Conservation (phyloP, 176 grass and related monocot species). For the Avena sativa region DNA sequence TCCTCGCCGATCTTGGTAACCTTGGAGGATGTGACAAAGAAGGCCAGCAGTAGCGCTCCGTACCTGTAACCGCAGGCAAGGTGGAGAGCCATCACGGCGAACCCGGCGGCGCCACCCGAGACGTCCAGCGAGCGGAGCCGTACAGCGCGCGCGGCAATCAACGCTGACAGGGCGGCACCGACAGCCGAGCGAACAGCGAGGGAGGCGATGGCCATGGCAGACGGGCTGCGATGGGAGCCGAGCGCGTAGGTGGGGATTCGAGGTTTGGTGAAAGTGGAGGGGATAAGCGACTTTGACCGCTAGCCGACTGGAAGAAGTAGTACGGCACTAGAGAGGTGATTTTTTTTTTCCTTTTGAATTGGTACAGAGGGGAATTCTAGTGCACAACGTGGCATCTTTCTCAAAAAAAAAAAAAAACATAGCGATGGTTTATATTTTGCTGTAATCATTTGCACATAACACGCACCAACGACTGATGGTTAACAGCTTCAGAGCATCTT, state of each 20-base stretch:
- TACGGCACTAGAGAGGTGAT: too few relatives aligned
- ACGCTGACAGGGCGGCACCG: conserved; percentile 46
- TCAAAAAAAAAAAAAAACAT: too few relatives aligned
- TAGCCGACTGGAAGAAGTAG: too few relatives aligned
- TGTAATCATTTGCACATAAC: too few relatives aligned
- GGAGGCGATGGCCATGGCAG: conserved; percentile 36
- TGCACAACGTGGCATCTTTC: too few relatives aligned
- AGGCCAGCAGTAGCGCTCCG: conserved; percentile 75
- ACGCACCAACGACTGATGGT: too few relatives aligned
- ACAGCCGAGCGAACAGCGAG: conserved; percentile 53
- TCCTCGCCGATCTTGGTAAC: conserved; percentile 78
- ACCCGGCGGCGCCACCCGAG: conserved; percentile 72
- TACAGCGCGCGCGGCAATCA: conserved; percentile 61
- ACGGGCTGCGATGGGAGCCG: background rate
- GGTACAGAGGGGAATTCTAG: too few relatives aligned
- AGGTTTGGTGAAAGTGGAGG: too few relatives aligned
- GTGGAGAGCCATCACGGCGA: conserved; percentile 81
- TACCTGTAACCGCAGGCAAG: conserved; percentile 80
- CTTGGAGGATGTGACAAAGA: conserved; percentile 87
- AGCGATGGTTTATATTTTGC: too few relatives aligned
- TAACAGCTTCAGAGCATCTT: too few relatives aligned
- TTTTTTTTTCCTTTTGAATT: too few relatives aligned
- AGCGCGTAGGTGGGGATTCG: background rate
- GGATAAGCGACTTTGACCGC: too few relatives aligned
- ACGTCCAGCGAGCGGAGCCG: conserved; percentile 65